phyloP scores from a whole-genome alignment of 2,329 filamentous ascomycete genomes.

The Berkeleyomyces rouxiae region DNA sequence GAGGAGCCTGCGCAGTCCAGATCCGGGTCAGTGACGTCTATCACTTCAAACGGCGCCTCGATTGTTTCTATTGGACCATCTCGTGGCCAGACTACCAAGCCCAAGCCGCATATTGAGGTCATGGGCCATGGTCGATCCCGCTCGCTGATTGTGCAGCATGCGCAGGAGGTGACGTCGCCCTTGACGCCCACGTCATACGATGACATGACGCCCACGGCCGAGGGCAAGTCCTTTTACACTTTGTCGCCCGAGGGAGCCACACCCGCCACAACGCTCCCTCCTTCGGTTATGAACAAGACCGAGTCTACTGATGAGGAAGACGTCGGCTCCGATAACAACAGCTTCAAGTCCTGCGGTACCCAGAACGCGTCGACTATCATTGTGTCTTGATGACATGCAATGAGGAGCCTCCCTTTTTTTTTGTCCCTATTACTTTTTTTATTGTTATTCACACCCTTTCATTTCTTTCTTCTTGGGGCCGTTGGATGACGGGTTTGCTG shows the following conservation, averaged over 20 bases:
- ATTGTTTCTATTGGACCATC: conserved; percentile 7
- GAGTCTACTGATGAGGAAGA: conserved; percentile 5
- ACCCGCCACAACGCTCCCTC: not conserved
- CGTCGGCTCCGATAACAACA: conserved; percentile 8
- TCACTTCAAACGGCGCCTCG: conserved; percentile 5
- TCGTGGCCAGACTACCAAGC: conserved; percentile 3
- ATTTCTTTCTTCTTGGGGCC: not conserved
- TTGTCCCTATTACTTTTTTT: not conserved
- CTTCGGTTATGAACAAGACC: not conserved
- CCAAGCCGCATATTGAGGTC: not conserved
- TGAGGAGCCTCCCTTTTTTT: not conserved
- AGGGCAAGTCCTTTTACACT: conserved; percentile 2
- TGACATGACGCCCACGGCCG: conserved; percentile 6
- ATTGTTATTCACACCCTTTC: not conserved
- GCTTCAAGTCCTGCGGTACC: conserved; percentile 12
- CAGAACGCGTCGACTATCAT: conserved; percentile 10
- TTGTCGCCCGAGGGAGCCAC: conserved; percentile 6
- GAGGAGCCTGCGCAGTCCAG: conserved; percentile 3
- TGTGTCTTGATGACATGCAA: not conserved
- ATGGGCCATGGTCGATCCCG: not conserved
- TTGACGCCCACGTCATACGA: conserved; percentile 4
- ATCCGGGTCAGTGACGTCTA: not conserved
- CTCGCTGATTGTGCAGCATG: conserved; percentile 7
- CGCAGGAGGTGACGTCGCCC: conserved; percentile 3
- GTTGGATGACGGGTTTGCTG: not conserved